Conservation (phyloP, 2,329 filamentous ascomycete species). For the Fusarium dlaminii region DNA sequence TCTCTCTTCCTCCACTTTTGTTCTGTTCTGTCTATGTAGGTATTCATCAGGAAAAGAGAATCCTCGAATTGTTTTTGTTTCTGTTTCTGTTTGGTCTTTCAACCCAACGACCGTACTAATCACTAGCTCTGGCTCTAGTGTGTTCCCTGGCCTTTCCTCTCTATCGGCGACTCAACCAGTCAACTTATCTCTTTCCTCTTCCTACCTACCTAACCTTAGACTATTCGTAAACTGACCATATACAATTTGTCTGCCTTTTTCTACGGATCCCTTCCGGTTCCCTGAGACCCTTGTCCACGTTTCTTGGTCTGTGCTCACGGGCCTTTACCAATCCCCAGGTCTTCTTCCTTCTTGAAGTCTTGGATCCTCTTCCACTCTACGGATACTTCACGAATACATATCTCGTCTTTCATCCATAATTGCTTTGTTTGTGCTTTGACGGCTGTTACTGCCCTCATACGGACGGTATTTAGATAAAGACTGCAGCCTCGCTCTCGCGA, state of each 20-base stretch:
- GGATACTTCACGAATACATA: not conserved
- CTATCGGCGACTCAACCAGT: not conserved
- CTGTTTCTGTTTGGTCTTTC: constrained; percentile 4
- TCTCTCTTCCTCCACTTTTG: constrained; percentile 30
- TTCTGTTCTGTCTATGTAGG: not conserved
- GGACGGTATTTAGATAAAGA: not conserved
- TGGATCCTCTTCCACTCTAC: constrained; percentile 27
- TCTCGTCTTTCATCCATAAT: constrained; percentile 15
- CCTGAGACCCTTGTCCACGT: constrained; percentile 21
- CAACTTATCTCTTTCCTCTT: not conserved
- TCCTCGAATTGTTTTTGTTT: not conserved
- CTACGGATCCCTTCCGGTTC: not conserved
- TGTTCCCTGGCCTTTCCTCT: not conserved
- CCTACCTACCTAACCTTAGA: not conserved
- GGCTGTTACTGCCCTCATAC: not conserved
- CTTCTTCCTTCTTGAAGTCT: constrained; percentile 20
- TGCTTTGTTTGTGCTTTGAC: constrained; percentile 7
- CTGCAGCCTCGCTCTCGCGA: not conserved
- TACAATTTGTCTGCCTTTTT: not conserved
- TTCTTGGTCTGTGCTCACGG: constrained; percentile 27
- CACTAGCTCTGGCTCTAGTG: not conserved
- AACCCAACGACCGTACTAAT: not conserved
- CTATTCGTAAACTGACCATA: constrained; percentile 3
- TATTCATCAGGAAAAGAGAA: constrained; percentile 2
- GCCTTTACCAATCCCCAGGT: constrained; percentile 35